Conservation (phyloP, 2,329 filamentous ascomycete species). For the Fusarium citri region DNA sequence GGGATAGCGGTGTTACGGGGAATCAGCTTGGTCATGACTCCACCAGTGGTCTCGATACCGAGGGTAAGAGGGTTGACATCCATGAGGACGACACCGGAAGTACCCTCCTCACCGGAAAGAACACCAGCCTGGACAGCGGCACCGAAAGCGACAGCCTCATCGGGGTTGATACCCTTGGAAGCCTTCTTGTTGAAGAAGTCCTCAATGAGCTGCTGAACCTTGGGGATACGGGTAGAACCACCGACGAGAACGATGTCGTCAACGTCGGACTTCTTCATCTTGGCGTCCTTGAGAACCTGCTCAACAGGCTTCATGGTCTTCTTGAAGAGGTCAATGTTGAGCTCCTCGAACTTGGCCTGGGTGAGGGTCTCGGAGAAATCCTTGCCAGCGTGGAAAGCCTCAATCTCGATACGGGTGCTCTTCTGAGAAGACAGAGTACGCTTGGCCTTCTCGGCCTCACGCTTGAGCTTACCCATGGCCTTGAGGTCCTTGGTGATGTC, state of each 20-base stretch:
- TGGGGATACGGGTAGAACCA: slow-evolving; percentile 99
- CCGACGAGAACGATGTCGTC: slow-evolving; percentile 98
- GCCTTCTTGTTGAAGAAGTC: slow-evolving; percentile 98
- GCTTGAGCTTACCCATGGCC: slow-evolving; percentile 99
- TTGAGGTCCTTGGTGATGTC: slow-evolving; percentile 95
- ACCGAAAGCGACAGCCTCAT: slow-evolving; percentile 98
- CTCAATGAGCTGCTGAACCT: slow-evolving; percentile 94
- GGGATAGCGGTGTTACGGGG: slow-evolving; percentile 94
- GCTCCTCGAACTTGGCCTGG: slow-evolving; percentile 98
- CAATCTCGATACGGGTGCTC: slow-evolving; percentile 94
- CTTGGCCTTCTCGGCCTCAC: slow-evolving; percentile 99
- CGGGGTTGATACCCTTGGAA: slow-evolving; percentile 99
- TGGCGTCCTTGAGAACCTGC: slow-evolving; percentile 98
- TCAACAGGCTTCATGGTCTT: slow-evolving; percentile 99
- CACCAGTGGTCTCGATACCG: slow-evolving; percentile 96
- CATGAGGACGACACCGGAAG: slow-evolving; percentile 88
- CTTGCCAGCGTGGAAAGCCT: slow-evolving; percentile 95
- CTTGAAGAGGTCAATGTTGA: slow-evolving; percentile 99
- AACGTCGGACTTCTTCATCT: slow-evolving; percentile 94
- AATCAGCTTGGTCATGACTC: slow-evolving; percentile 98
- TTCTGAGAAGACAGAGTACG: slow-evolving; percentile 95
- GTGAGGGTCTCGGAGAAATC: slow-evolving; percentile 99
- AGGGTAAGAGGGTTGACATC: slow-evolving; percentile 97
- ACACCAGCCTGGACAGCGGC: slow-evolving; percentile 98
- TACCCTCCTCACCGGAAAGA: slow-evolving; percentile 86